Percentiles rank a stretch among this genome's conserved stretches.
Conservation (phyloP, 257 asterid genomes). For the Jacaranda mimosifolia region DNA sequence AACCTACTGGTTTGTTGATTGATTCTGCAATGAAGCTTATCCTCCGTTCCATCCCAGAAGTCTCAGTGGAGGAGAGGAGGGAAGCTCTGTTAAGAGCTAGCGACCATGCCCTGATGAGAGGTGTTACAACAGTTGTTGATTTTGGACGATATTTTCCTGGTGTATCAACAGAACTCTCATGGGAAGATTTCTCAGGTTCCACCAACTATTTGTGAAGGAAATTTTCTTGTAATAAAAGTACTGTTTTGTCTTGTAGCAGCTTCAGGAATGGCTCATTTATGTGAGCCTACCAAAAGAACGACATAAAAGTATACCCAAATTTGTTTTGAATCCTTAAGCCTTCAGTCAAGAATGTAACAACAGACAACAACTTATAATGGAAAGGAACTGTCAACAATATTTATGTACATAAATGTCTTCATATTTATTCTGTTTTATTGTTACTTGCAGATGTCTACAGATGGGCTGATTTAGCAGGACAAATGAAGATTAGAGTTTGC, state of each 20-base stretch:
- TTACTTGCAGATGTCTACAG: constrained; percentile 81
- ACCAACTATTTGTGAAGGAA: constrained; percentile 13
- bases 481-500: constrained; percentile 88
- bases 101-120: constrained; percentile 75
- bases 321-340: not conserved
- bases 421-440: constrained; percentile 29
- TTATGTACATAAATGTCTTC: constrained; percentile 8
- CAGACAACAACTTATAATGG: constrained; percentile 12
- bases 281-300: constrained; percentile 19
- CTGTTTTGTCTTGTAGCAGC: constrained; percentile 21
- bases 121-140: constrained; percentile 93
- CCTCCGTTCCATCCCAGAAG: constrained; percentile 70
- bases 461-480: constrained; percentile 82
- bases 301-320: constrained; percentile 19
- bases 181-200: constrained; percentile 96
- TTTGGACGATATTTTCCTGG: constrained; percentile 94
- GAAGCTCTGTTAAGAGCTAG: constrained; percentile 87
- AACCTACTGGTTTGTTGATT: constrained; percentile 86
- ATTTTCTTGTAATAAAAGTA: constrained; percentile 7
- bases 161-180: constrained; percentile 66
- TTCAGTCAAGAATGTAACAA: not conserved
- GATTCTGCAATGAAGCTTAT: constrained; percentile 96
- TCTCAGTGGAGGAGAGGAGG: constrained; percentile 78
- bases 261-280: constrained; percentile 14
- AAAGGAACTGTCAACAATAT: constrained; percentile 13